phyloP scores from a whole-genome alignment of 306 rosid genomes.

The Cicer yamashitae region DNA sequence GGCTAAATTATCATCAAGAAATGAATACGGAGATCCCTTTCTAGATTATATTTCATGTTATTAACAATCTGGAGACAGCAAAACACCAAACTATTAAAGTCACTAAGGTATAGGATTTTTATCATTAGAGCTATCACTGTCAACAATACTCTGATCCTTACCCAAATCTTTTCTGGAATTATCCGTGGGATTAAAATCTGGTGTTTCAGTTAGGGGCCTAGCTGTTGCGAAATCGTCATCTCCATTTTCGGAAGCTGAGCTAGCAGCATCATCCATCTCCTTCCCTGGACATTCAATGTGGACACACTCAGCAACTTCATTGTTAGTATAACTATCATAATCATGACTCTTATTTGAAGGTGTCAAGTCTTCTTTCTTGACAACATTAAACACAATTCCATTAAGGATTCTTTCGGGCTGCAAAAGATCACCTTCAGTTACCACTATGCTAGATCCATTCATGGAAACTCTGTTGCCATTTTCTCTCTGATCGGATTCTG shows the following conservation, averaged over 20 bases:
- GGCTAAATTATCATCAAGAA: neutral
- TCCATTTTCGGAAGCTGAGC: constrained; percentile 71
- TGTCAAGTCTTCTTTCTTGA: constrained; percentile 80
- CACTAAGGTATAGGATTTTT: neutral
- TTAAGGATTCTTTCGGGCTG: constrained; percentile 88
- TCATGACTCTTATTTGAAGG: constrained; percentile 60
- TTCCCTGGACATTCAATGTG: constrained; percentile 73
- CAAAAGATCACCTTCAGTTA: constrained; percentile 92
- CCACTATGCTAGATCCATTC: constrained; percentile 66
- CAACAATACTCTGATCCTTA: constrained; percentile 41
- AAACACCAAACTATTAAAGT: neutral
- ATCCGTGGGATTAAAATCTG: constrained; percentile 26
- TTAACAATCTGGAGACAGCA: constrained; percentile 30
- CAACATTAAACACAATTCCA: constrained; percentile 85
- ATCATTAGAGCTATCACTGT: constrained; percentile 34
- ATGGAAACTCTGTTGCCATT: constrained; percentile 49
- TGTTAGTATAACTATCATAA: constrained; percentile 47
- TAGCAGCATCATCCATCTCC: constrained; percentile 70
- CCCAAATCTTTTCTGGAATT: constrained; percentile 39
- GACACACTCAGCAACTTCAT: constrained; percentile 70
- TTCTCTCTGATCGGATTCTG: constrained; percentile 61
- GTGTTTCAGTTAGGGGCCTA: constrained; percentile 38
- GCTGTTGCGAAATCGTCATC: constrained; percentile 47
- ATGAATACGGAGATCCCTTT: constrained; percentile 23
- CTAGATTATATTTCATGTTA: constrained; percentile 13